These are phyloP conservation scores for Pulveroboletus sp. DNA, from an alignment of 768 basidiomycete genomes.

Conservation along the genomic window DNA sequence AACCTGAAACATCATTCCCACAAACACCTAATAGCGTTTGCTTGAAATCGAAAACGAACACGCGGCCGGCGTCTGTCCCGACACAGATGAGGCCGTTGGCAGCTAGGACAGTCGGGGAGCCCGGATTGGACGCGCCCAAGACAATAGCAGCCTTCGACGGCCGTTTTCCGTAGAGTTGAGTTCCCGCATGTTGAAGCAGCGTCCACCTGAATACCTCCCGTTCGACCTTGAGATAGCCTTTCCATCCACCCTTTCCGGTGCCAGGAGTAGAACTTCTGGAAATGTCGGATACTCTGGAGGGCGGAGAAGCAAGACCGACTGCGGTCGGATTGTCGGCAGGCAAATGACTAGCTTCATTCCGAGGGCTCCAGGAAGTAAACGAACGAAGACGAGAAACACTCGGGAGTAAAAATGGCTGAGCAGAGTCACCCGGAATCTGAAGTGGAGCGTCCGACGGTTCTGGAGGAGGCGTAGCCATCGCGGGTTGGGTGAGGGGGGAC, in stretches of 20 bases:
- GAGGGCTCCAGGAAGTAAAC: conserved; percentile 46
- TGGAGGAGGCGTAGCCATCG: conserved; percentile 38
- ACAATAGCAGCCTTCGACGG: conserved; percentile 59
- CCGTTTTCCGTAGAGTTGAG: conserved; percentile 50
- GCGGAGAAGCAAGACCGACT: conserved; percentile 47
- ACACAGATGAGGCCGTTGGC: conserved; percentile 88
- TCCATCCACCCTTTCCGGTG: conserved; percentile 19
- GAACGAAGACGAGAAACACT: conserved; percentile 81
- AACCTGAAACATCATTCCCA: conserved; percentile 66
- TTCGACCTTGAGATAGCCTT: conserved; percentile 22
- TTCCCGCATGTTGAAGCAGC: conserved; percentile 52
- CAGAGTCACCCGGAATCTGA: conserved; percentile 5
- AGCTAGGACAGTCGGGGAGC: conserved; percentile 74
- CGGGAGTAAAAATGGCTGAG: conserved; percentile 64
- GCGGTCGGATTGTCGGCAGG: conserved; percentile 43
- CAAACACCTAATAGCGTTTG: conserved; percentile 80
- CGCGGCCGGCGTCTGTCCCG: conserved; percentile 75
- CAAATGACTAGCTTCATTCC: conserved; percentile 38
- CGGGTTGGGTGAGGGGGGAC: conserved; percentile 32
- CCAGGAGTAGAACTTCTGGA: conserved; percentile 66
- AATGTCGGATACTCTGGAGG: conserved; percentile 66
- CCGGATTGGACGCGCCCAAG: conserved; percentile 53
- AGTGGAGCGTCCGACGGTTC: conserved; percentile 1
- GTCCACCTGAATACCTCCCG: conserved; percentile 78
- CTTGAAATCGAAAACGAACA: conserved; percentile 86